Evolutionary conservation across 2,329 filamentous ascomycete species (phyloP).

Genomic region (Xylariaceae sp.): DNA sequence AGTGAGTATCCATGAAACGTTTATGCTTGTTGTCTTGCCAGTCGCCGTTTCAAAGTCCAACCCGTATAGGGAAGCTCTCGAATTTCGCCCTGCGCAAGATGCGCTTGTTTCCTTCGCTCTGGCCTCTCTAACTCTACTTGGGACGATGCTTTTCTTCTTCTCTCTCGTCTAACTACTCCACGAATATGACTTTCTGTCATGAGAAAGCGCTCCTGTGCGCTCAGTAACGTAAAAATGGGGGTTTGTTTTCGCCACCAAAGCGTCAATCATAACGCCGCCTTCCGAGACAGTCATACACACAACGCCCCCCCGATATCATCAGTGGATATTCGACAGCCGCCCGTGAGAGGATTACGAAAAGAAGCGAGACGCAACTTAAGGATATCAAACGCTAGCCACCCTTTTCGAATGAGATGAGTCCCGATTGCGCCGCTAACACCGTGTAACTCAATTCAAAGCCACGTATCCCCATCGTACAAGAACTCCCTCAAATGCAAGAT

Average conservation of each 20-base stretch:
- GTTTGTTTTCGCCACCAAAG: no score
- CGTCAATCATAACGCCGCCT: not conserved
- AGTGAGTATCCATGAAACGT: slow-evolving; percentile 3
- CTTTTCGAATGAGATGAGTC: slow-evolving; percentile 9
- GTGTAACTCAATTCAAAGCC: no score
- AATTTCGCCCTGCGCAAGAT: slow-evolving; percentile 13
- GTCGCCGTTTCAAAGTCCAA: slow-evolving; percentile 4
- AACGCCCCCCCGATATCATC: not conserved
- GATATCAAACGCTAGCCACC: no score
- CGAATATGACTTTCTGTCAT: not conserved
- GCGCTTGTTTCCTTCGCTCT: slow-evolving; percentile 2
- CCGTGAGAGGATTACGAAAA: no score
- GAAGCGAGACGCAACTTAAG: no score
- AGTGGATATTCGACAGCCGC: no score
- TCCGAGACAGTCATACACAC: not conserved
- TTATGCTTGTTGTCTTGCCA: slow-evolving; percentile 6
- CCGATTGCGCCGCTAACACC: not conserved
- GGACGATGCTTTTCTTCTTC: slow-evolving; percentile 8
- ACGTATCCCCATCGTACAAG: no score
- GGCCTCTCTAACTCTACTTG: slow-evolving; percentile 8
- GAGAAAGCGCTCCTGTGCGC: no score
- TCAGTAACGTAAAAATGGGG: no score
- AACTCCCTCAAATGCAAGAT: no score
- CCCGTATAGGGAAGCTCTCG: slow-evolving; percentile 5
- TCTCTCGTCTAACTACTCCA: not conserved